Evolutionary conservation across 1,284 basidiomycete species (phyloP), one percentile per base, ranked within the genome.

Genomic region (Ceratobasidium sp.): DNA sequence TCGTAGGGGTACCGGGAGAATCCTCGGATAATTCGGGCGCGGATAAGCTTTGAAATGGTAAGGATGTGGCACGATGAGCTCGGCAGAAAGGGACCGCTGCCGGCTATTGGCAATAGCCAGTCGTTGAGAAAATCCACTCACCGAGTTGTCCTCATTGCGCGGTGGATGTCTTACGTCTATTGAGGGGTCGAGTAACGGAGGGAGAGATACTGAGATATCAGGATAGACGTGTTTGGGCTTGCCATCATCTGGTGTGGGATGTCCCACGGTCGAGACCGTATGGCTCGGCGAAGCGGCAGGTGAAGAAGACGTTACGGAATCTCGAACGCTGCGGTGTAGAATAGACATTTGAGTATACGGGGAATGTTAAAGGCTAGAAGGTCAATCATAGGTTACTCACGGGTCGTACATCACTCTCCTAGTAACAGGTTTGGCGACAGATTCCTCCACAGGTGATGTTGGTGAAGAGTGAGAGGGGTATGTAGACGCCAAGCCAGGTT

Each of bases 401-500:
- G 60, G 60, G 39, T 66, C 60, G 60, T 66, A 66, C 60, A 66
- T 66, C 47, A 50, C 21, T 14, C 47, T 16, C 47, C 47, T 50
- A 46, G 42, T 21, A 46, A 21, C 19, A n/a, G 42, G 42, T 50
- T 14, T 50, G 9, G 11, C 47, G 14, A 50, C 23, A 27, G 47
- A 21, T 27, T 23, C 21, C 47, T 50, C 21, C 11, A 14, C 42
- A 21, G 21, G n/a, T 14, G 21, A 13, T 6, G 23, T 2, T 50
- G 47, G 47, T 13, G 23, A 27, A 21, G 11, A 25, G 47, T 21
- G 9, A 21, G 5, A 23, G 47, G 14, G 47, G 7, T 50, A 13
- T 21, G 47, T 9, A 19, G 44, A 47, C 11, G 11, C 11, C 19
- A 47, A 6, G 7, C 44, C n/a, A 19, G 44, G 44, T 21, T 27